Evolutionary conservation across 139 green algal genomes (phyloP).

Genomic region (Chlorella sp.): DNA sequence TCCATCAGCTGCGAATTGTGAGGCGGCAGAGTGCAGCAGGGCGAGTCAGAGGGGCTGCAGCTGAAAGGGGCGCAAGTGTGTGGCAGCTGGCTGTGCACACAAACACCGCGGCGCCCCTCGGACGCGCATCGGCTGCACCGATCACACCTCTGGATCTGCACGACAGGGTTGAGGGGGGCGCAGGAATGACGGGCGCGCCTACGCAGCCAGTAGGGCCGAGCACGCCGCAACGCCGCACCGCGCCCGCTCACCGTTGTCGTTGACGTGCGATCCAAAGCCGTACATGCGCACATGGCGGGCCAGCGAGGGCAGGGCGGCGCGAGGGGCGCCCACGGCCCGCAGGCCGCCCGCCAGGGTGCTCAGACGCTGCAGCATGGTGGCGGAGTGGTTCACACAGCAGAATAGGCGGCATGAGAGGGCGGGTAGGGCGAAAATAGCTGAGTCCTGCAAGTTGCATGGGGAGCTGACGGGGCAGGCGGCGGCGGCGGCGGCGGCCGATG

Average conservation of each 20-base stretch:
- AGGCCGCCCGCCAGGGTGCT: not conserved
- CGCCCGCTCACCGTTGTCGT: conserved; percentile 16
- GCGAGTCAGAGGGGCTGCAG: too few relatives aligned
- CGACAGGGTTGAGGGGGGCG: too few relatives aligned
- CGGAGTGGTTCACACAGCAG: too few relatives aligned
- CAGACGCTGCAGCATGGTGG: not conserved
- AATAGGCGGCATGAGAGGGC: too few relatives aligned
- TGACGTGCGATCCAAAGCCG: conserved; percentile 34
- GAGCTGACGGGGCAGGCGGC: too few relatives aligned
- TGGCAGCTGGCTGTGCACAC: not conserved
- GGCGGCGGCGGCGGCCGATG: too few relatives aligned
- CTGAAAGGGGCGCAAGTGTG: not conserved
- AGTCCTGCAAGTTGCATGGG: too few relatives aligned
- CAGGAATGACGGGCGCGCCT: not conserved
- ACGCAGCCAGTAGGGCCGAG: not conserved
- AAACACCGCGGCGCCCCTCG: too few relatives aligned
- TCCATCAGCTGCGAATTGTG: conserved; percentile 32
- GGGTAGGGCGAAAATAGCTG: too few relatives aligned
- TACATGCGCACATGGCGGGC: not conserved
- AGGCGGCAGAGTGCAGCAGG: not conserved
- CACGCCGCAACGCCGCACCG: not conserved
- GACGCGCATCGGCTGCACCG: not conserved
- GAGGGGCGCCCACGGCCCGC: not conserved
- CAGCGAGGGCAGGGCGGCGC: not conserved
- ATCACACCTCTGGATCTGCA: not conserved